Base-by-base conservation (phyloP, 2,329 filamentous ascomycete species). In the Diaporthe ilicicola region DNA sequence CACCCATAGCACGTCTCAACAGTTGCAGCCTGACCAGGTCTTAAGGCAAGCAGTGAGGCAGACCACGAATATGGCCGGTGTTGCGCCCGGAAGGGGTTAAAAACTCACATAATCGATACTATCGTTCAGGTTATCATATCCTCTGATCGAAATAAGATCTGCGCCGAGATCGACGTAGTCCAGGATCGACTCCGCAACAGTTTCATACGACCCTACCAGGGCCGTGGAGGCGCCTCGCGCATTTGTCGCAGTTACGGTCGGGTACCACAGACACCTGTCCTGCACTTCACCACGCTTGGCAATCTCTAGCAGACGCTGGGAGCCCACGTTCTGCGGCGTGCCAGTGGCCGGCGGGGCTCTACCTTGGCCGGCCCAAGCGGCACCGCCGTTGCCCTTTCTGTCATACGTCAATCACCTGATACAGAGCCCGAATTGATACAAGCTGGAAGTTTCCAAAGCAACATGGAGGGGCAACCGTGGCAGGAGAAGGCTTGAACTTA, bases 211-310 rank as follows among this genome's bases (percentile, higher is more conserved):
- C 4, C 88, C 88, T 0, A 90, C 88, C 44, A 90, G 78, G 0
- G 88, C 88, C 1, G 88, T 90, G 0, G 87, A 89, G 0, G 88
- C 88, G 1, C 88, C 88, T 1, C 87, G 82, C 0, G 88, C 88
- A 76, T 88, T 88, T 0, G 88, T 90, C 1, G 88, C 88, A 2
- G 87, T 89, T 5, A 90, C 88, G 0, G 88, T 90, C 0, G 88
- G 87, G 77, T 90, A 90, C 88, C 88, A 90, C n/a, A 90, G 78
- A 1, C 87, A 88, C 22, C 88, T 86, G 75, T 90, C 88, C 73
- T 90, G 88, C 2, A 90, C 85, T 75, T 90, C 88, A 0, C 86
- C 86, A 3, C 81, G 79, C 56, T 82, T 79, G 34, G 88, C 88
- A 73, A 90, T 90, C 10, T 89, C 88, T 0, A 90, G 82, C 55